Percentiles rank a stretch among this genome's conserved stretches.
phyloP scores from a whole-genome alignment of 192 early-diverging fungal species.

The Nowakowskiella sp. region DNA sequence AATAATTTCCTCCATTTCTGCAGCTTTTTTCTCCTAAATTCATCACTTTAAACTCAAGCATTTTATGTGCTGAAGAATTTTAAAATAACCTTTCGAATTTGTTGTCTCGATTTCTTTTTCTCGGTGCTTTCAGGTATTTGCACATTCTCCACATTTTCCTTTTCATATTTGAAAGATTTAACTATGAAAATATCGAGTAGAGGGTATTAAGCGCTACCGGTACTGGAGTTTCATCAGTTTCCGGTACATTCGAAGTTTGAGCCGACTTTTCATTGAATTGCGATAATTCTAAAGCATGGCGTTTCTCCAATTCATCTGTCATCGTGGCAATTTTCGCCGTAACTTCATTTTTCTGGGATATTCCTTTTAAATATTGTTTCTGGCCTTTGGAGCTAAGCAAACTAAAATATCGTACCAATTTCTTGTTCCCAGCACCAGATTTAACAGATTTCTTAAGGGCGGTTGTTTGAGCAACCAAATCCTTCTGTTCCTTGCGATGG shows the following conservation, averaged over 20 bases:
- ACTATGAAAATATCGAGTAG: neutral
- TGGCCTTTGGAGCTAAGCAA: neutral
- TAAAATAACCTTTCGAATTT: slow-evolving; percentile 27
- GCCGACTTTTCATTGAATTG: slow-evolving; percentile 16
- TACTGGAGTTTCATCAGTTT: slow-evolving; percentile 7
- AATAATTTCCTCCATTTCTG: slow-evolving; percentile 61
- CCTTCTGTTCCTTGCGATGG: slow-evolving; percentile 71
- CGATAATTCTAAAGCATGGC: slow-evolving; percentile 56
- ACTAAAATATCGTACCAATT: slow-evolving; percentile 20
- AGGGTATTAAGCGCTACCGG: neutral
- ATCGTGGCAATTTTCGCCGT: slow-evolving; percentile 54
- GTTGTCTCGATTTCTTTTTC: neutral
- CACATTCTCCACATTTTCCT: neutral
- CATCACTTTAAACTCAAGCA: neutral
- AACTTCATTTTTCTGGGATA: slow-evolving; percentile 78
- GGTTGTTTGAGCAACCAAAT: slow-evolving; percentile 59
- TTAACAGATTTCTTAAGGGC: slow-evolving; percentile 68
- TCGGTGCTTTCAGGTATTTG: no score
- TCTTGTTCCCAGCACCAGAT: slow-evolving; percentile 65
- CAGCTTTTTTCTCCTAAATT: slow-evolving; percentile 56
- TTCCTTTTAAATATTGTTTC: neutral
- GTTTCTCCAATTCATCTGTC: slow-evolving; percentile 50
- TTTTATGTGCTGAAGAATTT: slow-evolving; percentile 19
- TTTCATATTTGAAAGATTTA: slow-evolving; percentile 1
- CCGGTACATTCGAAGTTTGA: neutral